phyloP scores from a whole-genome alignment of 78 protist species.

The Tieghemostelium lacteum region DNA sequence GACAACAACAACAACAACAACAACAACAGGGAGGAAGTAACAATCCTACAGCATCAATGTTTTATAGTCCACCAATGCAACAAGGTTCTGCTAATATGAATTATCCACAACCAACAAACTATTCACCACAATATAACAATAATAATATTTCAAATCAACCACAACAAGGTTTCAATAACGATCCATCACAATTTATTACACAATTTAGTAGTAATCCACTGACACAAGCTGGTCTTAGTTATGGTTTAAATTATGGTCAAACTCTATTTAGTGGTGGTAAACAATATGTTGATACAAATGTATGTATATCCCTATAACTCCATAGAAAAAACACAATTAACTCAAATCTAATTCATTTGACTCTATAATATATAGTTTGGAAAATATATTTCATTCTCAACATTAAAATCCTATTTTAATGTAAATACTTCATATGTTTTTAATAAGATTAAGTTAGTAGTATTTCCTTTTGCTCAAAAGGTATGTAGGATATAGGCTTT shows the following conservation, averaged over 20 bases:
- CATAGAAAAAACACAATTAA: background rate
- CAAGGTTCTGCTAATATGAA: no score
- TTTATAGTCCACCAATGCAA: background rate
- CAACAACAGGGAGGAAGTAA: no score
- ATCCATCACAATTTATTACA: conserved; percentile 22
- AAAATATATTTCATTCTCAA: conserved; percentile 72
- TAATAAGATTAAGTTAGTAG: conserved; percentile 78
- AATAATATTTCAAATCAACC: no score
- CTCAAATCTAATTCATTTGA: background rate
- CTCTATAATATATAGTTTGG: conserved; percentile 35
- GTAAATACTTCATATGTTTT: conserved; percentile 89
- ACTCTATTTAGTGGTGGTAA: conserved; percentile 60
- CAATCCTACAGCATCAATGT: no score
- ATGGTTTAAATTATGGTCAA: conserved; percentile 71
- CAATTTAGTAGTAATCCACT: conserved; percentile 53
- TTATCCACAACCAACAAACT: no score
- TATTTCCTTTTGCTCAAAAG: conserved; percentile 84
- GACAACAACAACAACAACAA: no score
- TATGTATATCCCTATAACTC: background rate
- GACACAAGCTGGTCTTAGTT: conserved; percentile 63
- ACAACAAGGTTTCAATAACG: no score
- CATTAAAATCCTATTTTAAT: conserved; percentile 83
- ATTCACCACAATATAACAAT: no score
- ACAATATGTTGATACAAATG: conserved; percentile 75
- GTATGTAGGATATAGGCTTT: background rate